phyloP scores from a whole-genome alignment of 495 filamentous ascomycete genomes.

The Penicillium subrubescens region DNA sequence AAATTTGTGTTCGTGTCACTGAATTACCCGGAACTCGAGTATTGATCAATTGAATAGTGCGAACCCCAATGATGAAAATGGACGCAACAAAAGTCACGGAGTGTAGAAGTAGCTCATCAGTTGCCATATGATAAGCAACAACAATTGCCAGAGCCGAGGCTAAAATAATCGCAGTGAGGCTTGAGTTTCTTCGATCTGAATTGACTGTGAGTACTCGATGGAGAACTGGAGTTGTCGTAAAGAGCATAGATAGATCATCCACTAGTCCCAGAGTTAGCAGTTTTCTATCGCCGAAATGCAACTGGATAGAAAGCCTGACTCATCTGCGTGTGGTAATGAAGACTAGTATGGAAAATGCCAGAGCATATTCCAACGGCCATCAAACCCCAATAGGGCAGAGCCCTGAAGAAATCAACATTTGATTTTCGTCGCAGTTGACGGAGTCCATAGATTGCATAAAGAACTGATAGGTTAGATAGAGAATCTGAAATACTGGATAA shows the following conservation, averaged over 20 bases:
- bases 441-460: neutral
- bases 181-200: neutral
- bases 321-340: neutral
- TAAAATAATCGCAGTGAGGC: neutral
- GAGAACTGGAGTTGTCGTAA: neutral
- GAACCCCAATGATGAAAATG: neutral
- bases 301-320: neutral
- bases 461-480: neutral
- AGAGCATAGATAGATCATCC: neutral
- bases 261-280: neutral
- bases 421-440: neutral
- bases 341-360: conserved; percentile 51
- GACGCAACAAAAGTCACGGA: neutral
- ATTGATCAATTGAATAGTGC: neutral
- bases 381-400: conserved; percentile 52
- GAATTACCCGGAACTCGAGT: neutral
- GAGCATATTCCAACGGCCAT: conserved; percentile 60
- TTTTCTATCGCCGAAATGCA: neutral
- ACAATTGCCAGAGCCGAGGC: neutral
- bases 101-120: neutral
- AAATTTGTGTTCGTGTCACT: neutral
- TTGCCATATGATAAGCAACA: neutral
- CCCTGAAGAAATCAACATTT: conserved; percentile 21
- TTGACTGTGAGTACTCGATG: neutral
- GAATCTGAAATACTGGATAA: too few species aligned